Percentiles rank a stretch among this genome's conserved stretches.
phyloP scores from a whole-genome alignment of 2,329 filamentous ascomycete species.

The Meredithiella fracta region DNA sequence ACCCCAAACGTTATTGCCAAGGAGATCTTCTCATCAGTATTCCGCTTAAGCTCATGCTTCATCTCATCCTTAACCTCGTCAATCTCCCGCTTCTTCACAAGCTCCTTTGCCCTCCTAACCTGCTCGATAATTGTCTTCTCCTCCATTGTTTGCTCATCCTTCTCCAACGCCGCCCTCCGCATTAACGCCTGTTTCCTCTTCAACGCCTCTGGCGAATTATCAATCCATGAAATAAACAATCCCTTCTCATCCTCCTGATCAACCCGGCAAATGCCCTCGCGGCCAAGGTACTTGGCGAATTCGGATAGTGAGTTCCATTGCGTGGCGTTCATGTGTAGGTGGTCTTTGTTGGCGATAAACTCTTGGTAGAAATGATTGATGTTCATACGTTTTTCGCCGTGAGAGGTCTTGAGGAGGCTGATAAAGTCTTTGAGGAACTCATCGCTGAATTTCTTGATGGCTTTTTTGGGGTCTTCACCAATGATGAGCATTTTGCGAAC shows the following conservation, averaged over 20 bases:
- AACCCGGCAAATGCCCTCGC: slow-evolving; percentile 75
- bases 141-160: slow-evolving; percentile 80
- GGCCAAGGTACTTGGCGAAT: slow-evolving; percentile 71
- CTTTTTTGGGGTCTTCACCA: slow-evolving; percentile 71
- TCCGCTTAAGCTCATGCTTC: slow-evolving; percentile 36
- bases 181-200: slow-evolving; percentile 63
- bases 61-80: slow-evolving; percentile 26
- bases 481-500: slow-evolving; percentile 80
- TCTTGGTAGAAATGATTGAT: slow-evolving; percentile 92
- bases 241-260: slow-evolving; percentile 75
- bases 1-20: slow-evolving; percentile 42
- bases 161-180: slow-evolving; percentile 72
- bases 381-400: slow-evolving; percentile 79
- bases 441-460: slow-evolving; percentile 64
- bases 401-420: slow-evolving; percentile 58
- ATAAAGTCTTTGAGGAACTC: slow-evolving; percentile 73
- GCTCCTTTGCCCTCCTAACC: slow-evolving; percentile 54
- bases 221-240: slow-evolving; percentile 75
- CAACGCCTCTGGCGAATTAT: slow-evolving; percentile 76
- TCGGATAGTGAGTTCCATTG: slow-evolving; percentile 78
- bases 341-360: slow-evolving; percentile 74
- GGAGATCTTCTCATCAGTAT: slow-evolving; percentile 61
- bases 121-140: slow-evolving; percentile 70
- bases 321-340: slow-evolving; percentile 88
- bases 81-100: slow-evolving; percentile 26